Evolutionary conservation across 1,139 yeast genomes (phyloP).

Genomic region (Debaryomycetaceae sp.): DNA sequence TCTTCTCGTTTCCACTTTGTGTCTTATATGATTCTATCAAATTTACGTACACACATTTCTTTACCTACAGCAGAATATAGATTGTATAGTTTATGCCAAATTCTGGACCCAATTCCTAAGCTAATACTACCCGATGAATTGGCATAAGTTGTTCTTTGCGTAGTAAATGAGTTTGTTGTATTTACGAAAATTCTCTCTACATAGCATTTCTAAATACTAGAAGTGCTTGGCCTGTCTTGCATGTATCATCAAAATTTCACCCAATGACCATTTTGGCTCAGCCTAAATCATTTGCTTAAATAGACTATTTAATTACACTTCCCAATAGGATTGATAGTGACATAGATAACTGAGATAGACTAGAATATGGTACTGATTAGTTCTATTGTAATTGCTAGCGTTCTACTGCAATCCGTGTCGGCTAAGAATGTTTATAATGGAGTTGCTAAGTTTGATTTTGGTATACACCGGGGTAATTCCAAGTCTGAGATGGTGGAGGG

Average conservation of each 20-base stretch:
- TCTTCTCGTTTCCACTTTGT: neutral
- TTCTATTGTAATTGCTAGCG: neutral
- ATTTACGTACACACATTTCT: neutral
- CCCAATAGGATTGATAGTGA: neutral
- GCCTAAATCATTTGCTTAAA: neutral
- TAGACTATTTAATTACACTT: neutral
- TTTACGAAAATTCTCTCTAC: no score
- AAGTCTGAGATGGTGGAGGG: constrained; percentile 15
- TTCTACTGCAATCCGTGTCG: neutral
- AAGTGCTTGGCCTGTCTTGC: no score
- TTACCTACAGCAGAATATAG: no score
- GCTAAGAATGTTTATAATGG: neutral
- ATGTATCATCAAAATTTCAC: no score
- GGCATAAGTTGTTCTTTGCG: no score
- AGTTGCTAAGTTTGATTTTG: constrained; percentile 22
- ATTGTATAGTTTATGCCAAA: no score
- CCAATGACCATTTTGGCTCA: no score
- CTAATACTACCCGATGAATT: no score
- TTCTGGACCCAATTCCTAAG: no score
- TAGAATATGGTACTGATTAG: neutral
- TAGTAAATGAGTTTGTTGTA: no score
- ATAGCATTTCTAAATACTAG: no score
- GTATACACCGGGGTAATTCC: constrained; percentile 24
- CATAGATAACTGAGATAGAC: neutral
- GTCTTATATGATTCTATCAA: neutral